A percentile compares a stretch with the other conserved stretches of the same genome.
Evolutionary conservation across 2,329 filamentous ascomycete species (phyloP).

Genomic region (Aspergillus ustus): DNA sequence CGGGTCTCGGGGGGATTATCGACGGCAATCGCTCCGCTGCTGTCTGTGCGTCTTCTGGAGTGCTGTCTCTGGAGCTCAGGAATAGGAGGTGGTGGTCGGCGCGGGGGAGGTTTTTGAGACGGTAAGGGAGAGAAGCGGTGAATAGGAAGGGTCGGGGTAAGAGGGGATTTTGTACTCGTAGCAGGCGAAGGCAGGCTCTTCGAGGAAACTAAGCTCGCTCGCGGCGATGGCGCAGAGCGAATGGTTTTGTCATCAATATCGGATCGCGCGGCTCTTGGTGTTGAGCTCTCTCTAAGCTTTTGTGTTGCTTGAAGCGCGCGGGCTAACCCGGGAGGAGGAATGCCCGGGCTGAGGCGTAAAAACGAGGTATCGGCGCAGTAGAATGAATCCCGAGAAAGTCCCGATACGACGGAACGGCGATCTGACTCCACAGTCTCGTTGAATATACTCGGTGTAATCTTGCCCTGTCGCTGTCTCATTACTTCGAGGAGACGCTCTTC

Average conservation of each 20-base stretch:
- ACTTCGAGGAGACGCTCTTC: constrained; percentile 58
- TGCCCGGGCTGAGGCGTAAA: constrained; percentile 42
- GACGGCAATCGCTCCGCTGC: constrained; percentile 52
- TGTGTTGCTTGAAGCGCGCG: constrained; percentile 33
- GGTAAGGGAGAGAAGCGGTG: constrained; percentile 45
- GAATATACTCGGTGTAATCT: constrained; percentile 50
- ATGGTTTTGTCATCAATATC: constrained; percentile 42
- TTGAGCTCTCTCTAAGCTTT: constrained; percentile 33
- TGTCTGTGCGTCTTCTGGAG: constrained; percentile 47
- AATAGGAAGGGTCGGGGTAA: constrained; percentile 45
- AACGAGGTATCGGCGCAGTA: constrained; percentile 46
- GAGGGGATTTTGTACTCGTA: constrained; percentile 43
- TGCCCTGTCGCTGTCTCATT: constrained; percentile 54
- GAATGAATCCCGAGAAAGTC: constrained; percentile 38
- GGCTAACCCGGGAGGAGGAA: constrained; percentile 32
- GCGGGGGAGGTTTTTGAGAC: constrained; percentile 38
- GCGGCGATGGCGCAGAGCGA: constrained; percentile 36
- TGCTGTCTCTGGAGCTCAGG: constrained; percentile 41
- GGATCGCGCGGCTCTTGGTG: constrained; percentile 36
- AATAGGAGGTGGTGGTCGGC: constrained; percentile 37
- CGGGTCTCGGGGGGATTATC: constrained; percentile 52
- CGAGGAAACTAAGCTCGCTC: constrained; percentile 42
- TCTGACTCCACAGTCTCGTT: constrained; percentile 33
- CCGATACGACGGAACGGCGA: constrained; percentile 35
- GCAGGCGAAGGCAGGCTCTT: constrained; percentile 44